A percentile compares a stretch with the other conserved stretches of the same genome.
Conservation (phyloP, 371 early-diverging fungal species). For the Parasitella parasitica region DNA sequence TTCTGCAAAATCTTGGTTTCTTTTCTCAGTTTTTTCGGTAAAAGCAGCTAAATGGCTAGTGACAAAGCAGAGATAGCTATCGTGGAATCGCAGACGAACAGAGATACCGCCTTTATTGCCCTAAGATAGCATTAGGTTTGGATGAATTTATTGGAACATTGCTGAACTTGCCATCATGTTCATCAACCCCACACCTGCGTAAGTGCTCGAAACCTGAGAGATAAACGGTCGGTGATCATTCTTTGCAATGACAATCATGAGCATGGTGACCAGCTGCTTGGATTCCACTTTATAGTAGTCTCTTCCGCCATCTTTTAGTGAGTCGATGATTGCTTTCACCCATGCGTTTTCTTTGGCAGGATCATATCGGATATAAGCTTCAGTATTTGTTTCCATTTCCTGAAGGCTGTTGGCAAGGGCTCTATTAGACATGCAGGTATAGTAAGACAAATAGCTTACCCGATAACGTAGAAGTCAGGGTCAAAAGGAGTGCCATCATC, state of each 20-base stretch:
- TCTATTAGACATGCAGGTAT: neutral
- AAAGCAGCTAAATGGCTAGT: conserved; percentile 92
- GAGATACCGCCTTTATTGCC: conserved; percentile 96
- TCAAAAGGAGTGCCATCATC: conserved; percentile 37
- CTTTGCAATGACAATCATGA: conserved; percentile 79
- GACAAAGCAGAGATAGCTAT: conserved; percentile 85
- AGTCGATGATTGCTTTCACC: conserved; percentile 70
- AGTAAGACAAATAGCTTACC: conserved; percentile 40
- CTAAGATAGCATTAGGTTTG: conserved; percentile 38
- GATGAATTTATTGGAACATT: no score
- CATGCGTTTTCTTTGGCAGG: conserved; percentile 77
- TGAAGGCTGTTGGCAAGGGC: conserved; percentile 63
- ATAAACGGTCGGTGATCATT: conserved; percentile 53
- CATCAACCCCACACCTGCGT: conserved; percentile 78
- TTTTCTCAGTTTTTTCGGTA: conserved; percentile 68
- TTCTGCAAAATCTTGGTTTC: conserved; percentile 89
- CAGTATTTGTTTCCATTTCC: conserved; percentile 84
- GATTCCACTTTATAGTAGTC: conserved; percentile 67
- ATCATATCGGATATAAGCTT: conserved; percentile 82
- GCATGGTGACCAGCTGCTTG: conserved; percentile 83
- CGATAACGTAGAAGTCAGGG: conserved; percentile 74
- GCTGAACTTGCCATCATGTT: conserved; percentile 71
- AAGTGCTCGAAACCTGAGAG: conserved; percentile 56
- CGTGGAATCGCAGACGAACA: conserved; percentile 73
- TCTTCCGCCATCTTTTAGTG: conserved; percentile 51